Conservation (phyloP, 306 rosid genomes). For the Gleditsia sinensis region DNA sequence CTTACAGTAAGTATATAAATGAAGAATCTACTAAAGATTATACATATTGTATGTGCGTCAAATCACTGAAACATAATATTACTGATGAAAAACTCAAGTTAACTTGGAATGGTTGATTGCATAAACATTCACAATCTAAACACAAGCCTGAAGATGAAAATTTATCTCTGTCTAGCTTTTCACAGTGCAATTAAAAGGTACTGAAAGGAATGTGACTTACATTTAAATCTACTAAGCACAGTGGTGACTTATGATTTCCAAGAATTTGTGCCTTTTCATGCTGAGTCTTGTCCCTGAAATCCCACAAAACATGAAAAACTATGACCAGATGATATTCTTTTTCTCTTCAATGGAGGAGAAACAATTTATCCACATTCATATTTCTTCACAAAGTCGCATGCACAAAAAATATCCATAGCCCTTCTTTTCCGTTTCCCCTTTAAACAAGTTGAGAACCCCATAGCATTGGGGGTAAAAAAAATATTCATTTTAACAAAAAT, state of each 20-base stretch:
- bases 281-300: conserved; percentile 78
- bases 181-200: neutral
- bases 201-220: conserved; percentile 55
- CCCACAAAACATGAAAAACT: conserved; percentile 31
- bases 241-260: conserved; percentile 75
- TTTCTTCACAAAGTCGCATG: neutral
- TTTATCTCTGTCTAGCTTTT: conserved; percentile 16
- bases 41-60: neutral
- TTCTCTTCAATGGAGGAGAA: conserved; percentile 18
- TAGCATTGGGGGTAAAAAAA: neutral
- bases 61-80: neutral
- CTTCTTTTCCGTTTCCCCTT: neutral
- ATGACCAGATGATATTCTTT: conserved; percentile 9
- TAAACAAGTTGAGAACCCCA: neutral
- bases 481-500: neutral
- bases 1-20: conserved; percentile 1
- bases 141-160: neutral
- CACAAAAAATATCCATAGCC: neutral
- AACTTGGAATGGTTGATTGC: neutral
- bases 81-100: conserved; percentile 3
- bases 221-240: conserved; percentile 65
- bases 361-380: conserved; percentile 7
- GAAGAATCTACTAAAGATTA: neutral
- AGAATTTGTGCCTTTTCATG: conserved; percentile 71
- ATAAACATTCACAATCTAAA: neutral